Base-by-base conservation (phyloP, 1,284 basidiomycete genomes). In the Melanopsichium pennsylvanicum region DNA sequence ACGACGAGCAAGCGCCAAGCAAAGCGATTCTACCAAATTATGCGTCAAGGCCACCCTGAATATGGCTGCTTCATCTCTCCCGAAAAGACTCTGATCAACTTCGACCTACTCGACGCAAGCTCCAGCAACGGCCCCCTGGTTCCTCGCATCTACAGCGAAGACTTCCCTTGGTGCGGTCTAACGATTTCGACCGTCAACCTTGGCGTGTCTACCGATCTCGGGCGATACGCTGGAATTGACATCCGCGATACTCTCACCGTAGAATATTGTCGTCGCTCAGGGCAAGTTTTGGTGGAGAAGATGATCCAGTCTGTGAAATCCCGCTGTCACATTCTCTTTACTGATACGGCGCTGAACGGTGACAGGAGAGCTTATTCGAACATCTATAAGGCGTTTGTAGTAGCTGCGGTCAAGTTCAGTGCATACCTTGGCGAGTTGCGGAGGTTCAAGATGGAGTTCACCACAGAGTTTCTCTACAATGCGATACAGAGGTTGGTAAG, bases 51-150 rank as follows among this genome's bases (percentile, higher is more conserved):
- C 86, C 60, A 49, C 76, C 62, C 44, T 38, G 90, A 93, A 74
- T 97, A 97, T 75, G 95, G 96, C 0, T 97, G 93, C 70, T 90
- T 87, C 76, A 89, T 98, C 43, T 88, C 92, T 7, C 84, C 85
- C 37, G 90, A 91, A 38, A 99, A 99, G 84, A 96, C 92, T 0
- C 80, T 96, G 50, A 86, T 89, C 15, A 96, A 93, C 79, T 94
- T 81, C 25, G 88, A 90, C 68, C 84, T 87, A 6, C 89, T 94
- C 77, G 90, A 91, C 74, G 83, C 86, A 6, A 58, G 63, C 49
- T 16, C 29, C 10, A 18, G 23, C 3, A 39, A n/a, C 5, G 37
- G 16, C 5, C 48, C 56, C 19, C 34, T 62, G 5, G 42, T 82
- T 76, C 42, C 79, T 75, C 11, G 81, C 74, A 55, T 70, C 50